Evolutionary conservation across 177 flowering plant genomes (phyloP).

Genomic region (Tripterygium wilfordii): DNA sequence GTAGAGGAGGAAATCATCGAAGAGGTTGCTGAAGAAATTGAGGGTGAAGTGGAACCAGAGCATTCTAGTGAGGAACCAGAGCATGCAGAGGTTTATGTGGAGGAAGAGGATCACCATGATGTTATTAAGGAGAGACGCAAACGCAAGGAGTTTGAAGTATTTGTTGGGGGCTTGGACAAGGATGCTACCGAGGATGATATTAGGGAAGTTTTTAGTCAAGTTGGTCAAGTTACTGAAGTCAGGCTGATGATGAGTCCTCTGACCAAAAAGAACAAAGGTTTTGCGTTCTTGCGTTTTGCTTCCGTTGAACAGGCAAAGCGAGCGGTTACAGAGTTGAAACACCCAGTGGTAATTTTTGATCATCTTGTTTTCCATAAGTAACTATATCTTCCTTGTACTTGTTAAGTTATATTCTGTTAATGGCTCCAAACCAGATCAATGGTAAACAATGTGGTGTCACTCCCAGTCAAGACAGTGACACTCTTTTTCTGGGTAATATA

Average conservation of each 20-base stretch:
- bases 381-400: not conserved
- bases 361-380: no score
- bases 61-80: constrained; percentile 37
- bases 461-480: constrained; percentile 90
- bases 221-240: constrained; percentile 74
- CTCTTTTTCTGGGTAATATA: constrained; percentile 80
- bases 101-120: constrained; percentile 70
- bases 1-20: constrained; percentile 53
- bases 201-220: constrained; percentile 56
- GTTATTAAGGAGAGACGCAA: constrained; percentile 78
- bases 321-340: constrained; percentile 60
- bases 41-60: constrained; percentile 38
- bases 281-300: constrained; percentile 90
- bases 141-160: constrained; percentile 78
- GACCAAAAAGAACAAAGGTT: constrained; percentile 88
- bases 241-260: constrained; percentile 82
- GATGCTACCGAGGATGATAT: constrained; percentile 83
- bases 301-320: constrained; percentile 84
- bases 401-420: constrained; percentile 9
- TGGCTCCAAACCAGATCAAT: constrained; percentile 45
- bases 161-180: constrained; percentile 91
- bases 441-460: constrained; percentile 88
- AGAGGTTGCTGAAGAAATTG: constrained; percentile 46
- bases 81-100: constrained; percentile 40
- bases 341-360: constrained; percentile 56